Conservation (phyloP, 73 alveolate species). For the Durusdinium trenchii region DNA sequence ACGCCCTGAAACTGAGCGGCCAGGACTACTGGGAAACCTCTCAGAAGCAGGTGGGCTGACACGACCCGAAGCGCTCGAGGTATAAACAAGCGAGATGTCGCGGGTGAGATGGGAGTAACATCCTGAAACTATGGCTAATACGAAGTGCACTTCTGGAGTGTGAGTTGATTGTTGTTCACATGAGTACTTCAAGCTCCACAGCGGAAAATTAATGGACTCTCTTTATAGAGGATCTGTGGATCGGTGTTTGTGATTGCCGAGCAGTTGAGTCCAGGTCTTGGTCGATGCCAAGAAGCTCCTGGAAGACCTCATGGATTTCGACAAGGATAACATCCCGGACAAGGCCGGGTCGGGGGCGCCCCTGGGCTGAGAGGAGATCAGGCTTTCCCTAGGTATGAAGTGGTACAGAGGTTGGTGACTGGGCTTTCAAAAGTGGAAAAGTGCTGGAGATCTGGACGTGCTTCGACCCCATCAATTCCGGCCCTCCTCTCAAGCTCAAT, state of each 20-base stretch:
- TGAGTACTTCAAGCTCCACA: not conserved
- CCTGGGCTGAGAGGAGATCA: no score
- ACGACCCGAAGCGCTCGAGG: not conserved
- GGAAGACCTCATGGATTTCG: conserved; percentile 96
- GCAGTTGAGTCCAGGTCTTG: conserved; percentile 93
- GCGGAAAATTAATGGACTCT: not conserved
- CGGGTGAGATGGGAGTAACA: not conserved
- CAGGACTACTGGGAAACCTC: conserved; percentile 97
- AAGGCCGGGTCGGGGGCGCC: conserved; percentile 24
- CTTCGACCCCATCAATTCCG: no score
- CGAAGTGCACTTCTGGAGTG: not conserved
- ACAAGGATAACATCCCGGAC: conserved; percentile 96
- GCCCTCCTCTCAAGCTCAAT: no score
- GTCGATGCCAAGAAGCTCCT: conserved; percentile 97
- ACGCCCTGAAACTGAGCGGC: no score
- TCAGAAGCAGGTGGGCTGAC: conserved; percentile 95
- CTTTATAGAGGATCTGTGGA: not conserved
- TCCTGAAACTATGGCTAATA: not conserved
- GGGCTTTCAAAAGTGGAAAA: no score
- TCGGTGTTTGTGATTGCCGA: not conserved
- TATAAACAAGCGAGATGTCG: not conserved
- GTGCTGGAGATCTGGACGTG: no score
- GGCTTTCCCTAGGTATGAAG: no score
- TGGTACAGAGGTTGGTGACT: no score
- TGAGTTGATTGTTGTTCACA: no score